A percentile compares a stretch with the other conserved stretches of the same genome.
Conservation (phyloP, 495 filamentous ascomycete genomes). For the Aspergillus bridgeri region DNA sequence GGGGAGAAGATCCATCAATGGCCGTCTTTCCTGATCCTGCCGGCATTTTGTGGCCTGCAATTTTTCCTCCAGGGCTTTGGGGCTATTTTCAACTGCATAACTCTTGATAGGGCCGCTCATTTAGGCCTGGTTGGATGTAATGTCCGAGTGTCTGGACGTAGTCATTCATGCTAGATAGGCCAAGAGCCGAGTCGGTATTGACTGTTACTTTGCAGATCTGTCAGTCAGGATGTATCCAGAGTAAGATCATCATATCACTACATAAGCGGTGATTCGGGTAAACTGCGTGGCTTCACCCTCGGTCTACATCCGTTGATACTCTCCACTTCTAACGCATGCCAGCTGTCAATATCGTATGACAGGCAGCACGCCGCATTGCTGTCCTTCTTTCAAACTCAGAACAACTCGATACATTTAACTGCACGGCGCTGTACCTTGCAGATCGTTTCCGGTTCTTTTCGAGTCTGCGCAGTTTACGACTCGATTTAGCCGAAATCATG, state of each 20-base stretch:
- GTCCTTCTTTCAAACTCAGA: neutral
- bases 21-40: conserved; percentile 1
- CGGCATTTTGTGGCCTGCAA: conserved; percentile 2
- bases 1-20: conserved; percentile 21
- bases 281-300: neutral
- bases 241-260: neutral
- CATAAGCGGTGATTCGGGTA: neutral
- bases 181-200: neutral
- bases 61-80: neutral
- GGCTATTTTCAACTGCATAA: neutral
- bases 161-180: neutral
- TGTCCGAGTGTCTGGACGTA: neutral
- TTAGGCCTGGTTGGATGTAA: neutral
- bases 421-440: conserved; percentile 12
- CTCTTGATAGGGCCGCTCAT: neutral
- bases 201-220: neutral
- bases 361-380: neutral
- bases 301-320: neutral
- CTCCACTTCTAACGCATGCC: neutral
- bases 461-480: neutral
- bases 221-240: neutral
- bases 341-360: neutral
- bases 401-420: neutral
- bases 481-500: conserved; percentile 18
- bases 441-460: conserved; percentile 20